Conservation (phyloP, 2,329 filamentous ascomycete species). For the Dendryphion nanum region DNA sequence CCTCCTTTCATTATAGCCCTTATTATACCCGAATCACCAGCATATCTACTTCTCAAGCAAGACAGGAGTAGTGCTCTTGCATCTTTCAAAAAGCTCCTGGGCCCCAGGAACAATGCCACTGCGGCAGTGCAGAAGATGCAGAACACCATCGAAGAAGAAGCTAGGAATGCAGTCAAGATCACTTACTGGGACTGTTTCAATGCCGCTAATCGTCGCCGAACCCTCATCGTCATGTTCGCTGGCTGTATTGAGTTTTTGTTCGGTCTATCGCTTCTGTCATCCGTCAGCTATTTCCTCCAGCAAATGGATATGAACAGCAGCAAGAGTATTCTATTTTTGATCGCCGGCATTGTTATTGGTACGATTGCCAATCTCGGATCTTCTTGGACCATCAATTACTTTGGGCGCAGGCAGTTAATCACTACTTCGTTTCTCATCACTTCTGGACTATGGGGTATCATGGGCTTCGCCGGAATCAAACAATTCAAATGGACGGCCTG, state of each 20-base stretch:
- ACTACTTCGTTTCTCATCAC: conserved; percentile 8
- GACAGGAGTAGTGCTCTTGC: conserved; percentile 38
- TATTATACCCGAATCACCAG: conserved; percentile 51
- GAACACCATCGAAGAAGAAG: conserved; percentile 49
- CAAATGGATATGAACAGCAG: conserved; percentile 10
- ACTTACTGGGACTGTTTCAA: conserved; percentile 25
- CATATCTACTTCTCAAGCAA: conserved; percentile 44
- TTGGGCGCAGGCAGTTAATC: conserved; percentile 11
- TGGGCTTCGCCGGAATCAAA: conserved; percentile 17
- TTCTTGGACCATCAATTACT: conserved; percentile 13
- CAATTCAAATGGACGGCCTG: conserved; percentile 9
- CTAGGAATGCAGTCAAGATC: conserved; percentile 41
- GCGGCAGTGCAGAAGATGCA: conserved; percentile 31
- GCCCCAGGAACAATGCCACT: conserved; percentile 28
- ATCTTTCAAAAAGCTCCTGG: conserved; percentile 50
- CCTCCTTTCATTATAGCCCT: conserved; percentile 41
- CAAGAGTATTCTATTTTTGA: conserved; percentile 11
- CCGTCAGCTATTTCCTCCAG: conserved; percentile 40
- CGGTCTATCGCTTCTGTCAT: conserved; percentile 46
- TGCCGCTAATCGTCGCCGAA: conserved; percentile 13
- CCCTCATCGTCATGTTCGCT: conserved; percentile 37
- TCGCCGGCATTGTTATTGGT: conserved; percentile 12
- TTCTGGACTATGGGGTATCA: conserved; percentile 9
- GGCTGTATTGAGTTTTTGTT: conserved; percentile 47
- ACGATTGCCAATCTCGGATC: conserved; percentile 10